A percentile compares a stretch with the other conserved stretches of the same genome.
Evolutionary conservation across 2,329 filamentous ascomycete genomes (phyloP).

Genomic region (Alternaria sp.): DNA sequence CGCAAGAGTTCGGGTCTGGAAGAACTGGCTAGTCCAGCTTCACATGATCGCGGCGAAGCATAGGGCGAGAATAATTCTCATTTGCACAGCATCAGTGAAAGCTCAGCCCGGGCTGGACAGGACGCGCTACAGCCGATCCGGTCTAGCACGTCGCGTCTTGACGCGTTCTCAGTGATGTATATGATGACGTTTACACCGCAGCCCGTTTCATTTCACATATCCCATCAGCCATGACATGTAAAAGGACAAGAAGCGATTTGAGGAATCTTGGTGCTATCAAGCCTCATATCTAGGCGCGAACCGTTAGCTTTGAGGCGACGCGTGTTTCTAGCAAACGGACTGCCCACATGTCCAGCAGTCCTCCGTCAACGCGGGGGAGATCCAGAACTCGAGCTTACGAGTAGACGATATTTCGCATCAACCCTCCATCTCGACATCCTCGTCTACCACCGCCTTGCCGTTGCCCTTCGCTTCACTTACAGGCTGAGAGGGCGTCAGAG

Average conservation of each 20-base stretch:
- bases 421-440: neutral
- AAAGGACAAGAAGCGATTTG: neutral
- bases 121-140: neutral
- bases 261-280: neutral
- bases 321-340: neutral
- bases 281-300: neutral
- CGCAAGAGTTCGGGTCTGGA: neutral
- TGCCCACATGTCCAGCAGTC: neutral
- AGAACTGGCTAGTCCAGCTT: neutral
- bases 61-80: accelerated
- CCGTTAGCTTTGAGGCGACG: neutral
- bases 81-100: neutral
- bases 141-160: neutral
- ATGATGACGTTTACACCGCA: neutral
- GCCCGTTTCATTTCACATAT: too few relatives aligned
- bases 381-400: neutral
- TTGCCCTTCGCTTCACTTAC: neutral
- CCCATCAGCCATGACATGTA: neutral
- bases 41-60: neutral
- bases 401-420: neutral
- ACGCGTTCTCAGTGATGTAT: neutral
- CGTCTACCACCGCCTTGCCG: neutral
- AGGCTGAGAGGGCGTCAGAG: neutral
- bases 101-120: neutral
- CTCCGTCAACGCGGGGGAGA: neutral